Base-by-base conservation (phyloP, 148 eudicot genomes). In the Nyssa sinensis region DNA sequence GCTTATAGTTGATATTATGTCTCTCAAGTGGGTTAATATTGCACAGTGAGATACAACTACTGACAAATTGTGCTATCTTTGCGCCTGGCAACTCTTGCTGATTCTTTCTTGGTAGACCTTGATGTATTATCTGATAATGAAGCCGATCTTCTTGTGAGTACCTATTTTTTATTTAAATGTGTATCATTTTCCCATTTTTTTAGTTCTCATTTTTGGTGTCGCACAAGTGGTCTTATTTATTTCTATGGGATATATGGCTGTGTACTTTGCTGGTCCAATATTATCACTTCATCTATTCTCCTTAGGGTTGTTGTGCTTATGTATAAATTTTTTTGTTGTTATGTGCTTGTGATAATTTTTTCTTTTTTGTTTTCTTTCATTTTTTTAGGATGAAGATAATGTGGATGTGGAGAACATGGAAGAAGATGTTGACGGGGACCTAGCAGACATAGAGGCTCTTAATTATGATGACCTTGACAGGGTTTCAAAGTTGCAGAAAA, bases 121-220 rank as follows among this genome's bases (percentile, higher is more conserved):
- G 98, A 94, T 66, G 98, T 92, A 13, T 86, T 94, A 73, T 94
- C 98, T 3, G 98, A 94, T 80, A 90, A 90, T 78, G 97, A 94
- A 81, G 94, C 84, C 7, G 91, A 87, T 67, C 62, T 77, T 73
- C 61, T 68, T 81, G 97, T 90, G 72, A 87, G 96, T 84, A 17
- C 34, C 27, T 75, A 7, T 16, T 13, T 58, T 33, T 3, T 55
- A n/a, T n/a, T n/a, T n/a, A n/a, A n/a, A n/a, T n/a, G n/a, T n/a
- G n/a, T n/a, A n/a, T n/a, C n/a, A n/a, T n/a, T n/a, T n/a, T n/a
- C n/a, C n/a, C n/a, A n/a, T n/a, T n/a, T n/a, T n/a, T n/a, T n/a
- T n/a, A n/a, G n/a, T n/a, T n/a, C n/a, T n/a, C 32, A 5, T 67
- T 62, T 65, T n/a, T 55, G 25, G 59, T 55, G 59, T 19, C 59